A percentile compares a stretch with the other conserved stretches of the same genome.
These are phyloP conservation scores for Russula griseocarnosa DNA, from an alignment of 768 basidiomycete species.

Conservation along the genomic window DNA sequence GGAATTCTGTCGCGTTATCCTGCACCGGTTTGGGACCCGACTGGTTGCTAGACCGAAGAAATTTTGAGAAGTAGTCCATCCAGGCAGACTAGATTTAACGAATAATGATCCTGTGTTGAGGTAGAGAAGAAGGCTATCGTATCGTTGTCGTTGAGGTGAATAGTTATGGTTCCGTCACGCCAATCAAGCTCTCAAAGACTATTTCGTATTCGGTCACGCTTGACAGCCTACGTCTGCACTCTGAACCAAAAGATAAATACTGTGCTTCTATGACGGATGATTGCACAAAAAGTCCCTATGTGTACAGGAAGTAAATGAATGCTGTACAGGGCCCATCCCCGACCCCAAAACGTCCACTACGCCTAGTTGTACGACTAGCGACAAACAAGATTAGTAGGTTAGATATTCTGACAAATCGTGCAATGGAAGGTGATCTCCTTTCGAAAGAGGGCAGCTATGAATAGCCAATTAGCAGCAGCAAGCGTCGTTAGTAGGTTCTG, in stretches of 20 bases:
- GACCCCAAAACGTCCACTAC: conserved; percentile 12
- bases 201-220: not conserved
- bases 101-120: not conserved
- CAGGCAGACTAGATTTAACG: not conserved
- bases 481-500: conserved; percentile 12
- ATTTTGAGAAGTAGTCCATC: conserved; percentile 88
- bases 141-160: too few species aligned
- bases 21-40: conserved; percentile 47
- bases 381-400: conserved; percentile 38
- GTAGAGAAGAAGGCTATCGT: not conserved
- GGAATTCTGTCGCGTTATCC: conserved; percentile 71
- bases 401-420: conserved; percentile 82
- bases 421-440: conserved; percentile 73
- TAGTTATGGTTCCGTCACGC: too few species aligned
- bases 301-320: conserved; percentile 25
- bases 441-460: conserved; percentile 74
- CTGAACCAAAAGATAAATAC: not conserved
- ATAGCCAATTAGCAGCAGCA: conserved; percentile 25
- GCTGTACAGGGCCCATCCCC: conserved; percentile 20
- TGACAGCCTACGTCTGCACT: not conserved
- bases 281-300: conserved; percentile 7
- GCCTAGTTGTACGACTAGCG: conserved; percentile 23
- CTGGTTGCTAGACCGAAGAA: conserved; percentile 50
- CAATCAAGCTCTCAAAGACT: not conserved
- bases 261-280: not conserved